Evolutionary conservation across 2,329 filamentous ascomycete genomes (phyloP), one percentile per base, ranked within the genome.

Genomic region (Fusarium buharicum): DNA sequence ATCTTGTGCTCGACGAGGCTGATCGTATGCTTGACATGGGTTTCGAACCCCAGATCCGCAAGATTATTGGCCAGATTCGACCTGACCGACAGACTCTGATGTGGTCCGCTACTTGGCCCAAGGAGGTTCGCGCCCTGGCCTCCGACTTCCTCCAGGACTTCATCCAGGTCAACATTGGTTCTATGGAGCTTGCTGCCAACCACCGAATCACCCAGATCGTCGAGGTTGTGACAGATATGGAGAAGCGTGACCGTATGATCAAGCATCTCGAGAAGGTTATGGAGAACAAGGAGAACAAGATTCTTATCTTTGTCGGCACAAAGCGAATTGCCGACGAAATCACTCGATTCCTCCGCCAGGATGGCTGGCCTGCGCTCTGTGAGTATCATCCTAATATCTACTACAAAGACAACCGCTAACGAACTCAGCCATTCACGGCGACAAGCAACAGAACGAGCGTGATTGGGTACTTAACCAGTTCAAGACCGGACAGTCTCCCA

Each of bases 21-120:
- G 95, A 99, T 81, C 94, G 95, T 75, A 99, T 99, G 95, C 85
- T 99, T 77, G 95, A 99, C 82, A 99, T 99, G 95, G 95, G 95
- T 87, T 98, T 99, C 81, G 95, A 99, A 82, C 95, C 95, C 68
- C 95, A 98, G 79, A 98, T 99, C 73, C 92, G 95, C 83, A 98
- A 98, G 84, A 98, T 99, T 68, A 93, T 99, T 70, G 86, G 90
- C 64, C 95, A 99, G 82, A 98, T 98, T 79, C 92, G 95, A 70
- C 95, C 95, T 50, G 95, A 99, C 77, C 90, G 95, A 85, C 95
- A 99, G 79, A 99, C 95, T 63, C 95, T 95, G 84, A 97, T 99
- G 93, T 99, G 94, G 92, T 99, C 95, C 59, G 95, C 95, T 70
- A 99, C 95, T 7, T 99, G 95, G 93, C 95, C 95, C 73, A 97